These are phyloP conservation scores for Luffa aegyptiaca DNA, from an alignment of 306 rosid genomes.

Conservation along the genomic window DNA sequence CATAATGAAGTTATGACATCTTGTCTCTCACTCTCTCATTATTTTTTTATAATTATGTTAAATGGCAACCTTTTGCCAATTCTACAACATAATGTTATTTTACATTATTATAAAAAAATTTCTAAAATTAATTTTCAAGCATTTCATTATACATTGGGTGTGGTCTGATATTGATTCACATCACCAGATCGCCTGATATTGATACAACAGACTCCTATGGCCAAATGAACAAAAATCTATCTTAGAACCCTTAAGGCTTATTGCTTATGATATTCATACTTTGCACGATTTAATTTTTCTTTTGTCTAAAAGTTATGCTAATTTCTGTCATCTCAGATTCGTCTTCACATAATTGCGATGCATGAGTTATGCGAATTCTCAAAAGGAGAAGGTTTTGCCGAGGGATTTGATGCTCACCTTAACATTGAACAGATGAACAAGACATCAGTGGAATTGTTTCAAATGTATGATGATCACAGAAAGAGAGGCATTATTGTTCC, in stretches of 20 bases:
- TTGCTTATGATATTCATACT: not conserved
- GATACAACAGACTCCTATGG: not conserved
- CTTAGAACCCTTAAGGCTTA: not conserved
- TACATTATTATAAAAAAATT: not conserved
- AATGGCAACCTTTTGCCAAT: not conserved
- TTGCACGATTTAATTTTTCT: not conserved
- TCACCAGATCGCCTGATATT: not conserved
- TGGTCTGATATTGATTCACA: not conserved
- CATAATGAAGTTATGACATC: not conserved
- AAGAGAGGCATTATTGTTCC: conserved; percentile 70
- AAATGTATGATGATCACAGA: conserved; percentile 95
- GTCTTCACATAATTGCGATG: conserved; percentile 89
- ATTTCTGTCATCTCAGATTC: conserved; percentile 57
- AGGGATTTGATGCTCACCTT: conserved; percentile 99
- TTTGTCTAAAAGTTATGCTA: conserved; percentile 23
- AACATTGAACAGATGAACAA: conserved; percentile 99
- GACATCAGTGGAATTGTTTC: conserved; percentile 92
- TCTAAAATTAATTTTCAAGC: not conserved
- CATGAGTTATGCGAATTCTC: conserved; percentile 93
- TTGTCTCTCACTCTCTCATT: not conserved
- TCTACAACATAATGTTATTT: not conserved
- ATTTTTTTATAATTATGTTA: not conserved
- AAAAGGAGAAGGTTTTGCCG: conserved; percentile 95
- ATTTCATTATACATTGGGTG: not conserved
- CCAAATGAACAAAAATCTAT: not conserved